Base-by-base conservation (phyloP, 176 grass and related monocot genomes). In the Carex littledalei region DNA sequence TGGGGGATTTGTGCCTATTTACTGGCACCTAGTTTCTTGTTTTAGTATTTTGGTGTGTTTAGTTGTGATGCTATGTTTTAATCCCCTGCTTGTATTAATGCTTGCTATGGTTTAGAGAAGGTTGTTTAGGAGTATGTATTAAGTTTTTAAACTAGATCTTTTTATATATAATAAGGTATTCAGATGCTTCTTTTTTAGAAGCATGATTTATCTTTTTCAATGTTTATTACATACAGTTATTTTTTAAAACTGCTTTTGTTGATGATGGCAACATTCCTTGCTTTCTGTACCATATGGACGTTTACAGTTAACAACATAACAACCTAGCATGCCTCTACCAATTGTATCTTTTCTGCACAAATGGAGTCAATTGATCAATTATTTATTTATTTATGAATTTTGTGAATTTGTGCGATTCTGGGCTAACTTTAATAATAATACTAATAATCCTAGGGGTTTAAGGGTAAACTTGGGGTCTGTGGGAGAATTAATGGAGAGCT, bases 1-100 rank as follows among this genome's bases (percentile, higher is more conserved):
- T 1, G 39, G 45, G 21, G 68, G 7, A 12, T 65, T 67, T 47
- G 12, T 83, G 60, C 20, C 58, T 82, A 26, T 24, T 26, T 66
- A 66, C 59, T 47, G 60, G 29, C 78, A 81, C 50, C 8, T 37
- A 20, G 78, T n/a, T 81, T 60, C 58, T 64, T 64, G 79, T 81
- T 81, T 63, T 65, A 61, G 57, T 34, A 52, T 56, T 78, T 78
- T 78, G 20, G 14, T 18, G 24, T 78, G 50, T 32, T 78, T 78
- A 78, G 32, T 78, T 34, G 52, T 78, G 50, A 16, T 7, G 24
- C 20, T 31, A 56, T 78, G 50, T 57, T 78, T 18, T 13, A 17
- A 57, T 55, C 14, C n/a, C 35, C 35, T 21, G 37, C 15, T 34
- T 78, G 74, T 78, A 21, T 55, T 78, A 29, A 55, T 78, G 74